These are phyloP conservation scores for Apophysomyces variabilis DNA, from an alignment of 371 early-diverging fungal species.

Conservation along the genomic window DNA sequence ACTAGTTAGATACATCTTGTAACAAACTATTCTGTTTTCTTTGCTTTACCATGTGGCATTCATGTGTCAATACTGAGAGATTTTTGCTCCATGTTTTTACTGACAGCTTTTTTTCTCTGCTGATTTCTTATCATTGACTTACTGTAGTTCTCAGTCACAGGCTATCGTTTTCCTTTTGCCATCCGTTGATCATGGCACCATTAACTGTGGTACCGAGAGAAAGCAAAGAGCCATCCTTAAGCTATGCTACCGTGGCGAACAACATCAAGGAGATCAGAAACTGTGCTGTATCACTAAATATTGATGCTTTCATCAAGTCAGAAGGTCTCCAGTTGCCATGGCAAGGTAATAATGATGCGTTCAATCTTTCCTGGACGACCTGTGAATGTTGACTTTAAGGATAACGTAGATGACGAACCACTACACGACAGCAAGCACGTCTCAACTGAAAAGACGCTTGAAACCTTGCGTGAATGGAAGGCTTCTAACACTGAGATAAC, in stretches of 20 bases:
- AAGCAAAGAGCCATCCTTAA: background rate
- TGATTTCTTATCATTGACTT: too few relatives aligned
- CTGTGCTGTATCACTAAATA: background rate
- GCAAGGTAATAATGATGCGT: background rate
- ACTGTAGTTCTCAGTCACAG: too few relatives aligned
- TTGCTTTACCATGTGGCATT: too few relatives aligned
- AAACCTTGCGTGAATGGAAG: background rate
- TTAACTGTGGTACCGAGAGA: background rate
- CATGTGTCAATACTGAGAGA: too few relatives aligned
- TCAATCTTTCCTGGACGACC: background rate
- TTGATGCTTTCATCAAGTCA: background rate
- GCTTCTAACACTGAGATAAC: background rate
- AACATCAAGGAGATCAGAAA: slow-evolving; percentile 5
- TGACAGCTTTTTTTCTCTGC: too few relatives aligned
- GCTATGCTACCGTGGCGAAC: slow-evolving; percentile 2
- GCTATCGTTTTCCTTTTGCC: too few relatives aligned
- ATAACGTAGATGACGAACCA: too few relatives aligned
- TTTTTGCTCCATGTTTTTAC: too few relatives aligned
- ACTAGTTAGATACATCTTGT: too few relatives aligned
- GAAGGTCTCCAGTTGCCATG: background rate
- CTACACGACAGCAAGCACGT: background rate
- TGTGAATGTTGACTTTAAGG: background rate
- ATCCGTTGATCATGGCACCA: background rate
- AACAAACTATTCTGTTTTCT: too few relatives aligned
- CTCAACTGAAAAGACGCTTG: background rate